These are phyloP conservation scores for Medicago arabica DNA, from an alignment of 306 rosid genomes.

Conservation along the genomic window DNA sequence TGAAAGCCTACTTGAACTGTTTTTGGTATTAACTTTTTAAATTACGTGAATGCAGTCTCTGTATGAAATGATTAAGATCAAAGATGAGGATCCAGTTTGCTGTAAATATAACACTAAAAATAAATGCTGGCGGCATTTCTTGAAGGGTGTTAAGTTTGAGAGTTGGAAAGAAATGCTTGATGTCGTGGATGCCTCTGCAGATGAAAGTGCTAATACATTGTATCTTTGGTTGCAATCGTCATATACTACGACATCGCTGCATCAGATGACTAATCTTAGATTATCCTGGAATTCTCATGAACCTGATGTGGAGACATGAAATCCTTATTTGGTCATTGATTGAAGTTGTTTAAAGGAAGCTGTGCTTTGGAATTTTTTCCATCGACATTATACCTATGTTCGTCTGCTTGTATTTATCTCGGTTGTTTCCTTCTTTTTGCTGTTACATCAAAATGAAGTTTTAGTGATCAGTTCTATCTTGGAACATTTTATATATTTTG, in stretches of 20 bases:
- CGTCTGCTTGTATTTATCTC: neutral
- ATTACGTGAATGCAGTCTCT: conserved; percentile 41
- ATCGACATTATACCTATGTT: neutral
- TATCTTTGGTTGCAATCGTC: conserved; percentile 40
- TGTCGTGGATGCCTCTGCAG: neutral
- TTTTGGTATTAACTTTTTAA: conserved; percentile 19
- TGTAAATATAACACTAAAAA: conserved; percentile 50
- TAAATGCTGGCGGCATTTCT: conserved; percentile 69
- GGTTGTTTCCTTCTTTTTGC: neutral
- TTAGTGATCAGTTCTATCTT: conserved; percentile 6
- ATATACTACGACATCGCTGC: neutral
- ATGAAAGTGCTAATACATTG: conserved; percentile 9
- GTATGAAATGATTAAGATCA: conserved; percentile 43
- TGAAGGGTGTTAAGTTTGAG: conserved; percentile 50
- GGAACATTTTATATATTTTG: conserved; percentile 2
- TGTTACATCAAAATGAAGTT: neutral
- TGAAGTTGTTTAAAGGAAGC: conserved; percentile 19
- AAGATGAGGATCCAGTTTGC: conserved; percentile 50
- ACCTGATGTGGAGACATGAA: conserved; percentile 15
- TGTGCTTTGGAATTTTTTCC: conserved; percentile 29
- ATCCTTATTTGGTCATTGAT: neutral
- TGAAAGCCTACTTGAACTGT: conserved; percentile 19
- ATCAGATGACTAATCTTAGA: conserved; percentile 35
- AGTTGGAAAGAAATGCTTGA: conserved; percentile 27
- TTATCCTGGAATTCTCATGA: conserved; percentile 41